Evolutionary conservation across 169 alveolate species (phyloP).

Genomic region (Plasmodium ovale): DNA sequence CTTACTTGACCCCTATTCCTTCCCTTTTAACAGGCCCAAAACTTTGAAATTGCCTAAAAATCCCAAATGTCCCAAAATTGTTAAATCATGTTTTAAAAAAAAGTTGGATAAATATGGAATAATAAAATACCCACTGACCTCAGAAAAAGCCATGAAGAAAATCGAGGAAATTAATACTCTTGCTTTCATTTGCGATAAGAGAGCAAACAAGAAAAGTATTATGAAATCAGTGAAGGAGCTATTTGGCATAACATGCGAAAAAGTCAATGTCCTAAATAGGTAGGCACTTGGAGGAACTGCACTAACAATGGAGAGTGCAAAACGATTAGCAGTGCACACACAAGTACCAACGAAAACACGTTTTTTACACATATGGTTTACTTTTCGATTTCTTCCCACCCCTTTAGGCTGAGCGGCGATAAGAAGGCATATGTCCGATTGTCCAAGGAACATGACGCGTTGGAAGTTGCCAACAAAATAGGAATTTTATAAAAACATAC

Average conservation of each 20-base stretch:
- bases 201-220: constrained; percentile 95
- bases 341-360: not conserved
- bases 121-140: constrained; percentile 95
- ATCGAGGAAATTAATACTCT: constrained; percentile 98
- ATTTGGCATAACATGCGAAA: constrained; percentile 92
- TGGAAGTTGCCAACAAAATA: constrained; percentile 98
- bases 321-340: not conserved
- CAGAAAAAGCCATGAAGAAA: constrained; percentile 98
- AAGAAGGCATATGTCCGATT: constrained; percentile 98
- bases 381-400: too few relatives aligned
- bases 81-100: constrained; percentile 85
- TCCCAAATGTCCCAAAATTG: constrained; percentile 90
- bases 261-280: constrained; percentile 96
- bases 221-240: constrained; percentile 94
- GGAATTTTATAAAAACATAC: constrained; percentile 94
- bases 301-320: not conserved
- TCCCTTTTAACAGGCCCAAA: constrained; percentile 38
- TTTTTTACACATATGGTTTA: too few relatives aligned
- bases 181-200: constrained; percentile 93
- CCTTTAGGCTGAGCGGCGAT: constrained; percentile 94
- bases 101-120: constrained; percentile 93
- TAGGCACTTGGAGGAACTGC: not conserved
- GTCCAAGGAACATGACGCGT: constrained; percentile 96
- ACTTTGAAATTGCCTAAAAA: constrained; percentile 90
- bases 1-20: too few relatives aligned